These are phyloP conservation scores for Pseudogymnoascus sp. DNA, from an alignment of 2,329 filamentous ascomycete species.

Conservation along the genomic window DNA sequence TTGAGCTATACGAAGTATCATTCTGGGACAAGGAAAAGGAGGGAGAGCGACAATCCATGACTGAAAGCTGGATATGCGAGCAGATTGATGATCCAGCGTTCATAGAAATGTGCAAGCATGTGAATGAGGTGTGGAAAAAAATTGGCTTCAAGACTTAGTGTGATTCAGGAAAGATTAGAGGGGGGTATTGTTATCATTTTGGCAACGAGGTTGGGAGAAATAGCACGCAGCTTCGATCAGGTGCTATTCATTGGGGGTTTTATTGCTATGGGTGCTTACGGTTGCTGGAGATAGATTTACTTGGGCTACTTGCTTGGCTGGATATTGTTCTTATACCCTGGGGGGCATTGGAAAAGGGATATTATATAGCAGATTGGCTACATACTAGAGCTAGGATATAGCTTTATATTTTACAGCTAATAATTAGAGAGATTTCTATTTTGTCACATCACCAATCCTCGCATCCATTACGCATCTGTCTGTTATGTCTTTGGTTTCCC, in stretches of 20 bases:
- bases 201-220: conserved; percentile 86
- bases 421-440: background rate
- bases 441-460: background rate
- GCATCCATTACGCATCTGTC: background rate
- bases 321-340: conserved; percentile 10
- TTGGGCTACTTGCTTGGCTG: conserved; percentile 11
- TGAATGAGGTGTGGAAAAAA: conserved; percentile 41
- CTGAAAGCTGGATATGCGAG: conserved; percentile 45
- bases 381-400: background rate
- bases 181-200: conserved; percentile 51
- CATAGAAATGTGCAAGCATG: conserved; percentile 42
- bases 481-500: background rate
- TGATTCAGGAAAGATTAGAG: background rate
- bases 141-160: conserved; percentile 36
- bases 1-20: conserved; percentile 24
- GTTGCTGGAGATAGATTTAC: background rate
- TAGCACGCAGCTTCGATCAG: conserved; percentile 3
- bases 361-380: background rate
- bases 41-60: conserved; percentile 33
- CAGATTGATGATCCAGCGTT: conserved; percentile 43
- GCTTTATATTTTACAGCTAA: background rate
- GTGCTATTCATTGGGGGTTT: background rate
- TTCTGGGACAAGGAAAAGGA: conserved; percentile 24
- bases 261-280: conserved; percentile 7
- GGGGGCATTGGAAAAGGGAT: background rate